A percentile compares a stretch with the other conserved stretches of the same genome.
Evolutionary conservation across 805 yeast species (phyloP).

Genomic region (Schwanniomyces sp.): DNA sequence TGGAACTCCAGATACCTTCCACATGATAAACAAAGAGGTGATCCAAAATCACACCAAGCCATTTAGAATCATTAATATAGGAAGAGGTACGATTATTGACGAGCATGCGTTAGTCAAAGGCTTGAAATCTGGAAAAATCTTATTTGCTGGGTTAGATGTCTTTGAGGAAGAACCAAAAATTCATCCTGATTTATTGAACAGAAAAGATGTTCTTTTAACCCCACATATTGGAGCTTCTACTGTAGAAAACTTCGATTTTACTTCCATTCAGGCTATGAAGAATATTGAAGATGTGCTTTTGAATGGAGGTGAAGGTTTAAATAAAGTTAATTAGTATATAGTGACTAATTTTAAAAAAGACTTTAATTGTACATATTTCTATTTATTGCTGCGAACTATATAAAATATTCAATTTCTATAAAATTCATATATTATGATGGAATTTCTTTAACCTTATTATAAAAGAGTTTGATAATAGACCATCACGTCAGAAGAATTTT

Average conservation of each 20-base stretch:
- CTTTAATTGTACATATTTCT: not conserved
- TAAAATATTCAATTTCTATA: not conserved
- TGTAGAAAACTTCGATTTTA: conserved; percentile 49
- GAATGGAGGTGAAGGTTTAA: conserved; percentile 37
- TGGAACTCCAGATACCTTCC: conserved; percentile 54
- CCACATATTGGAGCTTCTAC: conserved; percentile 79
- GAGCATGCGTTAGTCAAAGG: conserved; percentile 66
- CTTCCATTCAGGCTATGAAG: conserved; percentile 52
- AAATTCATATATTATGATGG: too few relatives aligned
- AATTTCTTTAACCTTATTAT: too few relatives aligned
- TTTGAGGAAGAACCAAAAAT: conserved; percentile 62
- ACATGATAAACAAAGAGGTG: conserved; percentile 50
- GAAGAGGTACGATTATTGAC: conserved; percentile 70
- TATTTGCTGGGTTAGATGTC: conserved; percentile 74
- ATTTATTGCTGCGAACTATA: not conserved
- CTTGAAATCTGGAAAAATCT: conserved; percentile 56
- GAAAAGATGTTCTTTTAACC: conserved; percentile 63
- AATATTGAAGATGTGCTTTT: conserved; percentile 51
- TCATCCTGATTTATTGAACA: conserved; percentile 45
- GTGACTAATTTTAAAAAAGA: not conserved
- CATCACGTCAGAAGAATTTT: too few relatives aligned
- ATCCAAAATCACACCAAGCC: conserved; percentile 51
- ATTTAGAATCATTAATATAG: conserved; percentile 68
- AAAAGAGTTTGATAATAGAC: too few relatives aligned
- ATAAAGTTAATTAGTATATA: conserved; percentile 23